Conservation (phyloP, 2,329 filamentous ascomycete genomes). For the Didymella pomorum region DNA sequence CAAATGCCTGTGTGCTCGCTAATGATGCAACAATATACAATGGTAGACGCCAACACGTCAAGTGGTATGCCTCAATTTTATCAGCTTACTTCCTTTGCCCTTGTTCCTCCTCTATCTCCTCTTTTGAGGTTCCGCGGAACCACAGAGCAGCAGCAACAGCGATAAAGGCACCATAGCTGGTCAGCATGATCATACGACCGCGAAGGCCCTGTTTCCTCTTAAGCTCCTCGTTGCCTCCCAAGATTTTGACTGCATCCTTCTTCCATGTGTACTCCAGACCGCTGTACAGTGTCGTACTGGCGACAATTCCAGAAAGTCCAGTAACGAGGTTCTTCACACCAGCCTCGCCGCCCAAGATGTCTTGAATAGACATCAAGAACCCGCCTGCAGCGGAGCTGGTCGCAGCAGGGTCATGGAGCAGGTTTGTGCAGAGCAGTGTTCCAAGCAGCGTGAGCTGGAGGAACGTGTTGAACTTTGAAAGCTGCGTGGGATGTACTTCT, state of each 20-base stretch:
- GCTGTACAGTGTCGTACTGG: constrained; percentile 90
- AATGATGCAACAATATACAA: constrained; percentile 3
- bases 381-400: constrained; percentile 58
- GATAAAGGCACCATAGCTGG: constrained; percentile 56
- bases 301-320: constrained; percentile 76
- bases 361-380: constrained; percentile 35
- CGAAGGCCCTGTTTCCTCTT: constrained; percentile 59
- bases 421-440: constrained; percentile 79
- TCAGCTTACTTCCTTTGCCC: not conserved
- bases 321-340: constrained; percentile 48
- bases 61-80: not conserved
- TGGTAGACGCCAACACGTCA: not conserved
- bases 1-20: not conserved
- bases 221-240: constrained; percentile 61
- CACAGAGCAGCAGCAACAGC: constrained; percentile 48
- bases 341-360: constrained; percentile 40
- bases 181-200: constrained; percentile 58
- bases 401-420: constrained; percentile 66
- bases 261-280: constrained; percentile 90
- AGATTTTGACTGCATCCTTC: constrained; percentile 90
- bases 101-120: constrained; percentile 19
- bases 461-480: constrained; percentile 91
- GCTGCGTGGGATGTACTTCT: constrained; percentile 81
- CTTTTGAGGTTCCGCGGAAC: constrained; percentile 25
- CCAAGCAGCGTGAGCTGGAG: constrained; percentile 88